Base-by-base conservation (phyloP, 1,284 basidiomycete species). In the Fereydounia khargensis region DNA sequence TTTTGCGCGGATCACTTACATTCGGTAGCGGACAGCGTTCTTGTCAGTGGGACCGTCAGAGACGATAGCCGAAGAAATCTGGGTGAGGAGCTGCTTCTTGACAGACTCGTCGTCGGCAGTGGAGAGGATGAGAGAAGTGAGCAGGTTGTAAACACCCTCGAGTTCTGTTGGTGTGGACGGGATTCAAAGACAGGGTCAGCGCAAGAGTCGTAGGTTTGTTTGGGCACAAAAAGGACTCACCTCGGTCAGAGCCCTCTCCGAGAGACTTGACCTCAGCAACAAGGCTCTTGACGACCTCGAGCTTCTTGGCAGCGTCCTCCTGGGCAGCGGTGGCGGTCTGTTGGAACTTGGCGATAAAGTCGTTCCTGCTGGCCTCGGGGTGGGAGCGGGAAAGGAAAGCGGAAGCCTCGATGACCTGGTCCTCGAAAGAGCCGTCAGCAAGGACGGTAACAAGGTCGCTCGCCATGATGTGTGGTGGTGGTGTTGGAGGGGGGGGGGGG, bases 91-190 rank as follows among this genome's bases (percentile, higher is more conserved):
- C 23, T 47, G n/a, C 20, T 39, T 34, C 11, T 47, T 47, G 3
- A 37, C 19, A 6, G 24, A 43, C 16, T 55, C 41, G 5, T 51
- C 44, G 5, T 47, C 39, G 19, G 42, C 35, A n/a, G 19, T 25
- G 24, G 40, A 35, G 37, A 60, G 20, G 36, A 74, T 54, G 27
- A 74, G 58, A 19, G 65, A 42, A 23, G 51, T 44, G 36, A 73
- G 44, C 11, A 74, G 49, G 47, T 74, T 74, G 55, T 62, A 73
- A 18, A 66, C 51, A 13, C 73, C 73, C 39, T 74, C 73, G 19
- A 74, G 43, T 37, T 74, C 67, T 51, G 27, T n/a, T n/a, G n/a
- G n/a, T n/a, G n/a, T n/a, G n/a, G n/a, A n/a, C n/a, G n/a, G n/a
- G n/a, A n/a, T n/a, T n/a, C n/a, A n/a, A n/a, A n/a, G n/a, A n/a